Conservation (phyloP, 1,284 basidiomycete species). For the Moesziomyces sp. region DNA sequence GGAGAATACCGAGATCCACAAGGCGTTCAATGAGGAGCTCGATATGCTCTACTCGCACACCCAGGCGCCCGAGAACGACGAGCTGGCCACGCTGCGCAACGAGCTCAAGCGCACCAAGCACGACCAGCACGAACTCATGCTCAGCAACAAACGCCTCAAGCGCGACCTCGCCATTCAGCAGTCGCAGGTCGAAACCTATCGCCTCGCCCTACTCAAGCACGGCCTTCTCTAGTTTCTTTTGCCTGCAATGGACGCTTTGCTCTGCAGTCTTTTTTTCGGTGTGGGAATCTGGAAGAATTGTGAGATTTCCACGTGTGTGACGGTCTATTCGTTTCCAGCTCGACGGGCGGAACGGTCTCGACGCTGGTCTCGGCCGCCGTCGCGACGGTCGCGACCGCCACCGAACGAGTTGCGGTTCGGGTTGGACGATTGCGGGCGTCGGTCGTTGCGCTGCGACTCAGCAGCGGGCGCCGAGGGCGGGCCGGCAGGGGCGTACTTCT, state of each 20-base stretch:
- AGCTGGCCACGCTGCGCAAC: slow-evolving; percentile 47
- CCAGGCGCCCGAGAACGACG: slow-evolving; percentile 53
- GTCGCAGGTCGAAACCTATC: slow-evolving; percentile 16
- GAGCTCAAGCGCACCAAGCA: slow-evolving; percentile 51
- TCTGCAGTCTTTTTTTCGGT: neutral
- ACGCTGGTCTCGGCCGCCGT: slow-evolving; percentile 19
- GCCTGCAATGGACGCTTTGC: neutral
- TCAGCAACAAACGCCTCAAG: slow-evolving; percentile 43
- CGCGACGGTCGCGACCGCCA: slow-evolving; percentile 9
- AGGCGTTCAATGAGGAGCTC: slow-evolving; percentile 66
- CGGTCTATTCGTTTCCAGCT: slow-evolving; percentile 23
- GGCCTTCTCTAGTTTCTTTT: slow-evolving; percentile 23
- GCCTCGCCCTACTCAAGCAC: slow-evolving; percentile 27
- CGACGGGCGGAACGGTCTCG: slow-evolving; percentile 29
- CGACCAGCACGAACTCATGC: slow-evolving; percentile 42
- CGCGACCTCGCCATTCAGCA: slow-evolving; percentile 41
- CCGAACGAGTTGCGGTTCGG: slow-evolving; percentile 18
- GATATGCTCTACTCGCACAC: slow-evolving; percentile 62
- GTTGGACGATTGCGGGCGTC: slow-evolving; percentile 7
- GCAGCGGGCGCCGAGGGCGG: slow-evolving; percentile 14
- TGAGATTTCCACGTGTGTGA: neutral
- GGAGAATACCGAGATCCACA: slow-evolving; percentile 66
- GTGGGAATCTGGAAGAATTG: neutral
- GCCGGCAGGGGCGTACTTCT: slow-evolving; percentile 27
- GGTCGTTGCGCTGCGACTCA: slow-evolving; percentile 18